phyloP scores from a whole-genome alignment of 2,329 filamentous ascomycete genomes.

The Seiridium unicorne region DNA sequence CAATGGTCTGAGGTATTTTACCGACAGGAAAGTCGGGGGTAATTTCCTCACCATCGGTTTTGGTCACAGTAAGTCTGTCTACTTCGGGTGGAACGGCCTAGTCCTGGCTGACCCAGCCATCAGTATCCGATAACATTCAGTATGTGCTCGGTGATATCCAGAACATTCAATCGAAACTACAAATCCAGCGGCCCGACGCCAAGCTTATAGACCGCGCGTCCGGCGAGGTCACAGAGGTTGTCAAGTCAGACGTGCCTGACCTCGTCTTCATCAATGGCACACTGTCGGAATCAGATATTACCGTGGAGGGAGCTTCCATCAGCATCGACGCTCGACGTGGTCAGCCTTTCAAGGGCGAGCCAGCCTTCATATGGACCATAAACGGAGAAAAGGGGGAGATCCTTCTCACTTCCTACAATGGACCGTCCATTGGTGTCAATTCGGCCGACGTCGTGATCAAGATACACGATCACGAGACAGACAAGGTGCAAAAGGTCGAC shows the following conservation, averaged over 20 bases:
- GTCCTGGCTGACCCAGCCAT: constrained; percentile 9
- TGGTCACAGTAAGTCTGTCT: constrained; percentile 9
- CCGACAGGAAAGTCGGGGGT: constrained; percentile 43
- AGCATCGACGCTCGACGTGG: constrained; percentile 42
- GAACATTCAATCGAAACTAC: constrained; percentile 33
- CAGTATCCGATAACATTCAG: constrained; percentile 39
- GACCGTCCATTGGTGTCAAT: constrained; percentile 15
- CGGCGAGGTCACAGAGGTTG: constrained; percentile 27
- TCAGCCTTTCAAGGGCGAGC: constrained; percentile 42
- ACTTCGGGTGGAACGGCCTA: neutral
- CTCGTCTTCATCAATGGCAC: constrained; percentile 20
- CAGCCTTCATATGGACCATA: constrained; percentile 45
- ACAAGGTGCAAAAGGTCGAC: constrained; percentile 37
- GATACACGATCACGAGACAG: constrained; percentile 46
- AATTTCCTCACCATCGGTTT: constrained; percentile 31
- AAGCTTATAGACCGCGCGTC: constrained; percentile 29
- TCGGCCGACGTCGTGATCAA: constrained; percentile 41
- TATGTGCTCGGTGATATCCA: constrained; percentile 39
- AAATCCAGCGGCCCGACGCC: constrained; percentile 41
- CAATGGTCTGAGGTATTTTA: constrained; percentile 41
- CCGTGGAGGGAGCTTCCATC: constrained; percentile 33
- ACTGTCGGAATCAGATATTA: constrained; percentile 23
- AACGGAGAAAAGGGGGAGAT: constrained; percentile 50
- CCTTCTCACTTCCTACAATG: constrained; percentile 27
- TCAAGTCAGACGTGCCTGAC: constrained; percentile 25